Evolutionary conservation across 768 basidiomycete genomes (phyloP).

Genomic region (Termitomyces sp.): DNA sequence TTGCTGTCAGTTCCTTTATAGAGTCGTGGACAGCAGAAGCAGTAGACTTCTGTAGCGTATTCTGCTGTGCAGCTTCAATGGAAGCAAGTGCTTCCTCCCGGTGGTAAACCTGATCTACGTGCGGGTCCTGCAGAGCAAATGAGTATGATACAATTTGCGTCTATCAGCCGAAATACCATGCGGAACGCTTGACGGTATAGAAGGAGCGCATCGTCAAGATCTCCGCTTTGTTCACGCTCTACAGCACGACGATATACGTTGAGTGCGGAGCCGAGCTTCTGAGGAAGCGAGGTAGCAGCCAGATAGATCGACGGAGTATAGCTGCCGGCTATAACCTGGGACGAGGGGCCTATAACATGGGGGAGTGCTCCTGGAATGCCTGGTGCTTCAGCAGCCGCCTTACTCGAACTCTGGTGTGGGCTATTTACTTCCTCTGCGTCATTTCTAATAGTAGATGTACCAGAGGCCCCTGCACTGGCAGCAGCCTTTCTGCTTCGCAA

Average conservation of each 20-base stretch:
- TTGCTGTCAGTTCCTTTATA: slow-evolving; percentile 25
- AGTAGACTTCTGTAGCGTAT: slow-evolving; percentile 12
- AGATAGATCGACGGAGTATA: slow-evolving; percentile 25
- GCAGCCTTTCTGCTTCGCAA: slow-evolving; percentile 39
- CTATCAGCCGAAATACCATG: slow-evolving; percentile 31
- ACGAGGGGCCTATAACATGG: slow-evolving; percentile 17
- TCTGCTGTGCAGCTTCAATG: slow-evolving; percentile 27
- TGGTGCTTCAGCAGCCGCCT: neutral
- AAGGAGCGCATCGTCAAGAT: slow-evolving; percentile 70
- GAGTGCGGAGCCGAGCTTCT: slow-evolving; percentile 46
- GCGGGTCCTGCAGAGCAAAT: slow-evolving; percentile 40
- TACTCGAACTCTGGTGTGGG: slow-evolving; percentile 2
- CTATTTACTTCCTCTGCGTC: slow-evolving; percentile 7
- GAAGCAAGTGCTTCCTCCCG: slow-evolving; percentile 48
- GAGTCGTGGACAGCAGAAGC: slow-evolving; percentile 6
- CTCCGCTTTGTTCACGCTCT: slow-evolving; percentile 66
- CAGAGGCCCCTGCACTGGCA: slow-evolving; percentile 1
- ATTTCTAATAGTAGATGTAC: neutral
- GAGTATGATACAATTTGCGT: neutral
- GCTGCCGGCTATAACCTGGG: slow-evolving; percentile 16
- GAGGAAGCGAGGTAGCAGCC: slow-evolving; percentile 26
- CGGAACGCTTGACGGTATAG: slow-evolving; percentile 83
- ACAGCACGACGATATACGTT: slow-evolving; percentile 69
- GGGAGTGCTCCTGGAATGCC: neutral
- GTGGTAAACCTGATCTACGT: slow-evolving; percentile 73